Percentiles rank a stretch among this genome's conserved stretches.
phyloP scores from a whole-genome alignment of 352 stramenopile genomes.

The Phytopythium oedochilum region DNA sequence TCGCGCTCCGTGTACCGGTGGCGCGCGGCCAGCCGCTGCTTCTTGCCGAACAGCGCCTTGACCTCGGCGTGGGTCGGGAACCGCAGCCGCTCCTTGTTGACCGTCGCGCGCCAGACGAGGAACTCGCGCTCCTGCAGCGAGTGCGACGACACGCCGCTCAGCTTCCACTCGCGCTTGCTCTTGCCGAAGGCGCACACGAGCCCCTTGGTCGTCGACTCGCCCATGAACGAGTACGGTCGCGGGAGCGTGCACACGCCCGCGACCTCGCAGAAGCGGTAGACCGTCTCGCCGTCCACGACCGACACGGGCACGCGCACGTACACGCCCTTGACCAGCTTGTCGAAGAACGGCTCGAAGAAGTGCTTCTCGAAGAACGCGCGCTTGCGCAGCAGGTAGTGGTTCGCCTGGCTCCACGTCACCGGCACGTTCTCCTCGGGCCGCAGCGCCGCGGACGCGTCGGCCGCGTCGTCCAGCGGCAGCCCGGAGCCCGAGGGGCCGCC shows the following conservation, averaged over 20 bases:
- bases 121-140: slow-evolving; percentile 78
- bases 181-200: slow-evolving; percentile 80
- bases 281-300: slow-evolving; percentile 67
- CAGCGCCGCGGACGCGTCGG: slow-evolving; percentile 29
- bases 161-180: slow-evolving; percentile 68
- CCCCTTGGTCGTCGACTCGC: slow-evolving; percentile 63
- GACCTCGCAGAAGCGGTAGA: slow-evolving; percentile 85
- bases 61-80: slow-evolving; percentile 72
- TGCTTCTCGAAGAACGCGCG: slow-evolving; percentile 81
- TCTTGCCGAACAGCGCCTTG: slow-evolving; percentile 53
- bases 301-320: slow-evolving; percentile 73
- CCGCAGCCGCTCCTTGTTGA: slow-evolving; percentile 75
- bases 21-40: slow-evolving; percentile 63
- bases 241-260: slow-evolving; percentile 54
- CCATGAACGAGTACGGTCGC: slow-evolving; percentile 64
- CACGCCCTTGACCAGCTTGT: slow-evolving; percentile 68
- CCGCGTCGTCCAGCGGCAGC: slow-evolving; percentile 40
- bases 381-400: slow-evolving; percentile 73
- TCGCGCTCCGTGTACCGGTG: slow-evolving; percentile 78
- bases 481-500: not conserved
- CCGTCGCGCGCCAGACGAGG: slow-evolving; percentile 67
- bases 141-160: slow-evolving; percentile 66
- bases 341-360: slow-evolving; percentile 85
- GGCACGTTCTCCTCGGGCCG: slow-evolving; percentile 63
- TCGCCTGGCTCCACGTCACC: slow-evolving; percentile 70